Evolutionary conservation across 2,329 filamentous ascomycete genomes (phyloP), one percentile per base, ranked within the genome.

Genomic region (Thelonectria rubi): DNA sequence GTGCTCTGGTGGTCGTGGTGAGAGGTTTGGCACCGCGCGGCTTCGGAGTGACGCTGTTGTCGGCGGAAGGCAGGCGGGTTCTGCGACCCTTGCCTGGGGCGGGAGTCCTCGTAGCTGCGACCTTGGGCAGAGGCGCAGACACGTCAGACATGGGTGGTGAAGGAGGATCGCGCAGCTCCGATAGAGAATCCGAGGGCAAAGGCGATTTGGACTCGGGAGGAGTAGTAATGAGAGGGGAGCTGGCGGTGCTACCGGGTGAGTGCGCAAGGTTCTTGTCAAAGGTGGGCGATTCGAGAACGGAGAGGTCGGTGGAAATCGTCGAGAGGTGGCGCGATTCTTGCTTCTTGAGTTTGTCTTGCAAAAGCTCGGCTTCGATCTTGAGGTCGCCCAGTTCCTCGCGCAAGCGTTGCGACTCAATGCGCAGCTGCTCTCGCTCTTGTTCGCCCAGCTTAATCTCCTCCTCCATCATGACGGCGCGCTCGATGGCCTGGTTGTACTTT

Each of bases 401-500:
- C 63, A 98, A 81, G 51, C 94, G 86, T 78, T 99, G 95, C 10
- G 91, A 88, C 72, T 98, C 94, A 70, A 99, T 97, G 52, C 95
- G 88, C 63, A 99, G 82, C 8, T 82, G 80, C 77, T 99, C 95
- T 73, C 95, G 88, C 77, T 99, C 95, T 78, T 96, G 91, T 74
- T 99, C 95, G 48, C 93, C 92, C 46, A 88, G 86, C 78, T 91
- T 94, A 73, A 98, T 91, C 77, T 98, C 95, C 76, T 97, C 94
- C 75, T 99, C 95, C 79, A 97, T 86, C 85, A 99, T 88, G 24
- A 99, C 95, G 10, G 86, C 89, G 55, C 94, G 86, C 80, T 99
- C 95, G 69, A 99, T 96, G 5, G 94, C 88, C 58, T 96, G 87
- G 76, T 97, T 98, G 78, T 95, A 97, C 78, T 98, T 99, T 65